Evolutionary conservation across 495 filamentous ascomycete genomes (phyloP).

Genomic region (Neurospora sublineolata): DNA sequence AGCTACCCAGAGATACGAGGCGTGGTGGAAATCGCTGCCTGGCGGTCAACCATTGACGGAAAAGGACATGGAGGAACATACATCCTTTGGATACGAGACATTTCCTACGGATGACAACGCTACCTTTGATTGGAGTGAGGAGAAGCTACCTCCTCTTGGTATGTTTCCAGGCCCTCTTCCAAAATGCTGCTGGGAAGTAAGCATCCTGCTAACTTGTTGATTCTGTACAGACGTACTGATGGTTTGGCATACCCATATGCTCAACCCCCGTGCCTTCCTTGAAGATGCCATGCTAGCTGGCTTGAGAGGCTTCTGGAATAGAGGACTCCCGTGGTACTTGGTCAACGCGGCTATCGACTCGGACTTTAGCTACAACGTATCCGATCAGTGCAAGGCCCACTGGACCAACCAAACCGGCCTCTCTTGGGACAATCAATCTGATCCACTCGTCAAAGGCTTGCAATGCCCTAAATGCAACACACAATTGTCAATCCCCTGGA

Average conservation of each 20-base stretch:
- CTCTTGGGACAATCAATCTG: slow-evolving; percentile 49
- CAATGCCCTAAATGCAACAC: slow-evolving; percentile 46
- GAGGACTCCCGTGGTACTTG: slow-evolving; percentile 60
- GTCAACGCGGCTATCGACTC: slow-evolving; percentile 56
- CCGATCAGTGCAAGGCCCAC: slow-evolving; percentile 25
- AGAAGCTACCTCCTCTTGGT: slow-evolving; percentile 33
- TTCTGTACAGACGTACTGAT: slow-evolving; percentile 59
- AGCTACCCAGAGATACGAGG: slow-evolving; percentile 61
- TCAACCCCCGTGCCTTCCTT: slow-evolving; percentile 67
- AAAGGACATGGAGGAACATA: slow-evolving; percentile 17
- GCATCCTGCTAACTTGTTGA: slow-evolving; percentile 2
- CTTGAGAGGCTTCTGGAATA: slow-evolving; percentile 47
- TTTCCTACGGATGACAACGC: slow-evolving; percentile 12
- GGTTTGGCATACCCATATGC: slow-evolving; percentile 83
- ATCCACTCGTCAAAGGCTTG: slow-evolving; percentile 36
- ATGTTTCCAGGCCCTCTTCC: background rate
- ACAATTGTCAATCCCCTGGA: slow-evolving; percentile 45
- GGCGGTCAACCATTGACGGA: slow-evolving; percentile 18
- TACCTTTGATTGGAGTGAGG: slow-evolving; percentile 16
- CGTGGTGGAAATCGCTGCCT: slow-evolving; percentile 50
- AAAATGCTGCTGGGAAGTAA: background rate
- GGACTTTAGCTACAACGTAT: slow-evolving; percentile 49
- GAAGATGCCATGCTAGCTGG: slow-evolving; percentile 64
- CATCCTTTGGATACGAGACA: slow-evolving; percentile 6
- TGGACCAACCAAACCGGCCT: slow-evolving; percentile 44